Conservation (phyloP, 2,329 filamentous ascomycete species). For the Trichophaea hybrida region DNA sequence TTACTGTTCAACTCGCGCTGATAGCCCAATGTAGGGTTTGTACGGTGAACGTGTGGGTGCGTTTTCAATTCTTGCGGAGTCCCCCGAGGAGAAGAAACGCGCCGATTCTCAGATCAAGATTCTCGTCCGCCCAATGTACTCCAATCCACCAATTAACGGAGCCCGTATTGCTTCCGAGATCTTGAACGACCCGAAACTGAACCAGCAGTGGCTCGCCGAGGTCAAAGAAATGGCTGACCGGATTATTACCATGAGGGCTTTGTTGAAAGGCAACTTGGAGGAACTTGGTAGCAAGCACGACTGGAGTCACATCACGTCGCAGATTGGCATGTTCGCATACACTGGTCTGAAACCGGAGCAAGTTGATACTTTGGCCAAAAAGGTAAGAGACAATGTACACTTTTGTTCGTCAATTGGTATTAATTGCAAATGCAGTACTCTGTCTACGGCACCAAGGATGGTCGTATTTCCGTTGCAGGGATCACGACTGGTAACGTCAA, state of each 20-base stretch:
- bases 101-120: conserved; percentile 98
- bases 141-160: conserved; percentile 92
- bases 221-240: conserved; percentile 98
- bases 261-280: conserved; percentile 90
- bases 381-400: conserved; percentile 38
- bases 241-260: conserved; percentile 94
- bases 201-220: conserved; percentile 89
- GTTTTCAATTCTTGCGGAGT: conserved; percentile 80
- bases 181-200: conserved; percentile 68
- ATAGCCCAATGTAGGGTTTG: conserved; percentile 49
- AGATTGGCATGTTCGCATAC: conserved; percentile 99
- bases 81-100: conserved; percentile 81
- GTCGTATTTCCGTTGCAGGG: conserved; percentile 71
- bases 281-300: conserved; percentile 89
- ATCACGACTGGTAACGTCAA: conserved; percentile 42
- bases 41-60: conserved; percentile 97
- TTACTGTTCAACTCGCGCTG: neutral
- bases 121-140: conserved; percentile 90
- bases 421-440: conserved; percentile 46
- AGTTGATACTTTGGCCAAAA: conserved; percentile 81
- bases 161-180: conserved; percentile 88
- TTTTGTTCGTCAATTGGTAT: neutral
- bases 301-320: conserved; percentile 96
- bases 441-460: conserved; percentile 91
- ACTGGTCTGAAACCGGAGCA: conserved; percentile 81